Percentiles rank a stretch among this genome's conserved stretches.
Evolutionary conservation across 2,329 filamentous ascomycete genomes (phyloP).

Genomic region (Colletotrichum noveboracense): DNA sequence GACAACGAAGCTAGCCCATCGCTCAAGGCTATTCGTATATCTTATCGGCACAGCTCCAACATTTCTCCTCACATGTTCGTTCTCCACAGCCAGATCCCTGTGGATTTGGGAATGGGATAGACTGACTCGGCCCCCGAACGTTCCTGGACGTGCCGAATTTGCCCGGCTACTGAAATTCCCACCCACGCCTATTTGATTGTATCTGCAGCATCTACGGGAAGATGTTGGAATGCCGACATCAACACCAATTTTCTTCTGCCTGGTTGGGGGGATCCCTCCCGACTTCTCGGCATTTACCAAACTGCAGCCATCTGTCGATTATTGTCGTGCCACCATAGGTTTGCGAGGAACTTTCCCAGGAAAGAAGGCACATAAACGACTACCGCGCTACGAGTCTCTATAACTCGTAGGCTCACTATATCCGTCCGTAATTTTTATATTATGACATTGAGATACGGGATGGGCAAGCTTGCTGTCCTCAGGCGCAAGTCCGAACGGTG

Average conservation of each 20-base stretch:
- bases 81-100: not conserved
- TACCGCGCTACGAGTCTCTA: not conserved
- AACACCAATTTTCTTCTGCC: not conserved
- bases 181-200: not conserved
- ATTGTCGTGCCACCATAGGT: not conserved
- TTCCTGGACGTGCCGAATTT: not conserved
- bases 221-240: not conserved
- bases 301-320: not conserved
- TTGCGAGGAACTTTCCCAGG: not conserved
- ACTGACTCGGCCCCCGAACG: constrained; percentile 3
- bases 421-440: not conserved
- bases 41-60: not conserved
- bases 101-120: not conserved
- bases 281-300: not conserved
- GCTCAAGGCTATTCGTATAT: not conserved
- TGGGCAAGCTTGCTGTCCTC: not conserved
- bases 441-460: not conserved
- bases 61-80: not conserved
- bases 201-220: not conserved
- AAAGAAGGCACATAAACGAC: not conserved
- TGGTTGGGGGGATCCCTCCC: not conserved
- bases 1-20: not conserved
- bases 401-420: not conserved
- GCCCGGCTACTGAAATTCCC: not conserved
- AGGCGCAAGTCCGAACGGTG: not conserved